Evolutionary conservation across 2,329 filamentous ascomycete species (phyloP), one percentile per base, ranked within the genome.

Genomic region (Fusarium sp.): DNA sequence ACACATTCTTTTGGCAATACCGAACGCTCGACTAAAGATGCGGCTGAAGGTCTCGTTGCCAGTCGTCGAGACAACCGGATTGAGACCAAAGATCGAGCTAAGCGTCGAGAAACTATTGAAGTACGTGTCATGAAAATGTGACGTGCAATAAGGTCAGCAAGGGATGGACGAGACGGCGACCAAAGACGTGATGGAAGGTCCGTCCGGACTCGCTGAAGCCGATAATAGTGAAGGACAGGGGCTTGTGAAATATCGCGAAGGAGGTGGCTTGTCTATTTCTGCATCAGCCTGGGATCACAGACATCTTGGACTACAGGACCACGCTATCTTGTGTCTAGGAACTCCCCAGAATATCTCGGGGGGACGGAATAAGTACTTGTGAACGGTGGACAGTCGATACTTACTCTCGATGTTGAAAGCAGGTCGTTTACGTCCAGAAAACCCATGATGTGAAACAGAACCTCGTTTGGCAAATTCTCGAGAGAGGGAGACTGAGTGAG

Each of bases 71-170:
- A 86, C 6, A 93, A 82, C 28, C 86, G 86, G 71, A 92, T 92
- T 50, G 86, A 85, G 7, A 88, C 86, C 4, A 93, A 82, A 15
- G 84, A 89, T 56, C 88, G 85, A 44, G 86, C 86, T 4, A 93
- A 83, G 21, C 83, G 81, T 20, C 89, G 85, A 5, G 89, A 90
- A 23, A 89, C 84, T 44, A 89, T 83, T 32, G 89, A 86, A 15
- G 88, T 92, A 54, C 85, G 82, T 39, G 89, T 90, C 40, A 91
- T 78, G 77, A 91, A 90, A 73, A 93, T 91, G 75, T 82, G 85
- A 39, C 88, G 85, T 21, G 82, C 77, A 51, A 89, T 88, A 15
- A 92, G 87, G 56, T 90, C 86, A 36, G 86, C 77, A 3, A 89
- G 80, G 6, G 86, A 84, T 4, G 89, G 88, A 9, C 88, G 84